A percentile compares a stretch with the other conserved stretches of the same genome.
phyloP scores from a whole-genome alignment of 192 early-diverging fungal genomes.

The Coemansia sp. region DNA sequence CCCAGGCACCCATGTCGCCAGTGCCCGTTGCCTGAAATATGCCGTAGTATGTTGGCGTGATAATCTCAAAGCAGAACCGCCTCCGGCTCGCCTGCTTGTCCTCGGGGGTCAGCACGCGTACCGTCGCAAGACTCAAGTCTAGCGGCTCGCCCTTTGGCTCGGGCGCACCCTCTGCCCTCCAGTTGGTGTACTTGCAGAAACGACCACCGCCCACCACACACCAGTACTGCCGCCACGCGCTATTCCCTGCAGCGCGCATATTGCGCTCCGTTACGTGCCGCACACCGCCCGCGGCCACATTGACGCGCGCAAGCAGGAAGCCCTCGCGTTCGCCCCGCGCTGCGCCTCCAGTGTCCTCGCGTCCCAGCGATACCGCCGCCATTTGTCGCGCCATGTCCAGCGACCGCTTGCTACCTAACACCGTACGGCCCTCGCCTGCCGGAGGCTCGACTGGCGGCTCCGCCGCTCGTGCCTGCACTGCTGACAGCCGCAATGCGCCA shows the following conservation, averaged over 20 bases:
- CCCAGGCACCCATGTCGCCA: constrained; percentile 68
- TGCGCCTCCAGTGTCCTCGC: not conserved
- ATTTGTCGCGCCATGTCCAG: constrained; percentile 18
- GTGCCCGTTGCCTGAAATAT: constrained; percentile 74
- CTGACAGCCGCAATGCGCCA: constrained; percentile 31
- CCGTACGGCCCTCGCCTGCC: constrained; percentile 1
- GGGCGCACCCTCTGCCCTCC: constrained; percentile 4
- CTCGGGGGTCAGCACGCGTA: constrained; percentile 32
- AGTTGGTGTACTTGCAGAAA: constrained; percentile 21
- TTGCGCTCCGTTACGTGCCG: constrained; percentile 15
- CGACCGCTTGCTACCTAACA: constrained; percentile 7
- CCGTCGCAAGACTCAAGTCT: constrained; percentile 34
- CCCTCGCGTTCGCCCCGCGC: constrained; percentile 43
- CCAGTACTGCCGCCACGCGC: constrained; percentile 50
- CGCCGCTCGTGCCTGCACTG: constrained; percentile 19
- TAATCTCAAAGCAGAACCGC: constrained; percentile 79
- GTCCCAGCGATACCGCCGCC: constrained; percentile 13
- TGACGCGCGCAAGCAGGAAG: constrained; percentile 31
- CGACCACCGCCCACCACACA: constrained; percentile 40
- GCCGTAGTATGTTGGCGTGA: constrained; percentile 70
- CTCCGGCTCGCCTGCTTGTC: constrained; percentile 42
- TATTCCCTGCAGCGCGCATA: constrained; percentile 21
- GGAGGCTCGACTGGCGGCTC: constrained; percentile 11
- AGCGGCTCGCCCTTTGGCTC: constrained; percentile 22
- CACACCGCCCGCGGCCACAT: constrained; percentile 4